phyloP scores from a whole-genome alignment of 371 early-diverging fungal species.

The Zopfochytrium polystomum region DNA sequence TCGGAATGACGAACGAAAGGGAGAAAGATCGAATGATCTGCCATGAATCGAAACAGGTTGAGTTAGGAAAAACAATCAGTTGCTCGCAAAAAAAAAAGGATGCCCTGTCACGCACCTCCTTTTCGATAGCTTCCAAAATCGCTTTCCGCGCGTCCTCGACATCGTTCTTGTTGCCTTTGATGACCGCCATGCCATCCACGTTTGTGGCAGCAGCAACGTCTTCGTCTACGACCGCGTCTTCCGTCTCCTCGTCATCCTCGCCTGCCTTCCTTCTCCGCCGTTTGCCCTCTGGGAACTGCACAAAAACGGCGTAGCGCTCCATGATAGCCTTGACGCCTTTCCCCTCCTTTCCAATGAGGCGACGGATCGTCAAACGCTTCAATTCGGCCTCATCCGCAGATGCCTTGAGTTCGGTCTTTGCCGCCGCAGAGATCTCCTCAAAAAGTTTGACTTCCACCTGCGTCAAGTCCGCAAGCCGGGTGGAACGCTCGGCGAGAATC shows the following conservation, averaged over 20 bases:
- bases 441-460: conserved; percentile 41
- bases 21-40: conserved; percentile 41
- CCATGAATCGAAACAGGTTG: conserved; percentile 1
- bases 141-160: conserved; percentile 72
- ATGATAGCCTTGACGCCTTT: conserved; percentile 74
- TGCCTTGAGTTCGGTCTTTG: conserved; percentile 19
- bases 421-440: conserved; percentile 29
- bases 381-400: conserved; percentile 33
- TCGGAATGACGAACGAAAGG: conserved; percentile 61
- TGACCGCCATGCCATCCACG: conserved; percentile 56
- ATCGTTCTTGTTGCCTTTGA: conserved; percentile 77
- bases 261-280: conserved; percentile 15
- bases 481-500: conserved; percentile 36
- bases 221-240: conserved; percentile 38
- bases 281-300: conserved; percentile 66
- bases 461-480: conserved; percentile 38
- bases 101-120: conserved; percentile 46
- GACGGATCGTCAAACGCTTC: conserved; percentile 60
- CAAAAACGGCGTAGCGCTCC: conserved; percentile 71
- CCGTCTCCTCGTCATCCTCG: no score
- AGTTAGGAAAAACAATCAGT: neutral
- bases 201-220: conserved; percentile 30
- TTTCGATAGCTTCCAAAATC: conserved; percentile 64
- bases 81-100: neutral
- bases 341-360: conserved; percentile 87